Conservation (phyloP, 23 red algal species). For the Cyanidium caldarium region DNA sequence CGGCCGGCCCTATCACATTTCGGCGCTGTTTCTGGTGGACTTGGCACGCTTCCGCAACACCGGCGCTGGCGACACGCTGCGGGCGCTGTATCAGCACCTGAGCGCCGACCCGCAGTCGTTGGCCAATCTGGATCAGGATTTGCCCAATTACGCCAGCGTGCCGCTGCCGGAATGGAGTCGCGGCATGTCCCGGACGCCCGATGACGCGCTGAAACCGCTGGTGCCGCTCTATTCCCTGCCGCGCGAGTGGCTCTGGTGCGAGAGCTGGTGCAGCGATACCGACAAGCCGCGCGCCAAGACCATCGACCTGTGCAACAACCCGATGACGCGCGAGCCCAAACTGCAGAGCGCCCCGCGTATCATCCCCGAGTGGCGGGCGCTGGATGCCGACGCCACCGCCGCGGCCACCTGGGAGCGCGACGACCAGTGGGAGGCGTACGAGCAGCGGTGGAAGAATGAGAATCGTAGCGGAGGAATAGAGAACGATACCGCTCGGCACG, state of each 20-base stretch:
- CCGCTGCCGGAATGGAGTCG: background rate
- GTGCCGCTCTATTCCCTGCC: slow-evolving; percentile 73
- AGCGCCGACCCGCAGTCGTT: slow-evolving; percentile 61
- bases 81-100: slow-evolving; percentile 71
- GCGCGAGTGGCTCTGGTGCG: slow-evolving; percentile 96
- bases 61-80: slow-evolving; percentile 63
- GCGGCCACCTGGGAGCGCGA: slow-evolving; percentile 26
- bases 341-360: slow-evolving; percentile 67
- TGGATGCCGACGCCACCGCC: slow-evolving; percentile 34
- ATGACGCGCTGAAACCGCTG: background rate
- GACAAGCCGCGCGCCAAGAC: slow-evolving; percentile 74
- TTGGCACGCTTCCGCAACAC: slow-evolving; percentile 61
- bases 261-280: slow-evolving; percentile 88
- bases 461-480: background rate
- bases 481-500: background rate
- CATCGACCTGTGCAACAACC: slow-evolving; percentile 99
- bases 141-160: slow-evolving; percentile 73
- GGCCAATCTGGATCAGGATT: slow-evolving; percentile 92
- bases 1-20: slow-evolving; percentile 76
- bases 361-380: slow-evolving; percentile 67
- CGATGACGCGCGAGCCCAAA: slow-evolving; percentile 85
- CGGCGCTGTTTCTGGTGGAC: slow-evolving; percentile 89
- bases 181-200: too few species aligned
- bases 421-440: background rate
- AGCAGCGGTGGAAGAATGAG: too few species aligned